Percentiles rank a stretch among this genome's conserved stretches.
These are phyloP conservation scores for Fusarium brachygibbosum DNA, from an alignment of 2,329 filamentous ascomycete species.

Conservation along the genomic window DNA sequence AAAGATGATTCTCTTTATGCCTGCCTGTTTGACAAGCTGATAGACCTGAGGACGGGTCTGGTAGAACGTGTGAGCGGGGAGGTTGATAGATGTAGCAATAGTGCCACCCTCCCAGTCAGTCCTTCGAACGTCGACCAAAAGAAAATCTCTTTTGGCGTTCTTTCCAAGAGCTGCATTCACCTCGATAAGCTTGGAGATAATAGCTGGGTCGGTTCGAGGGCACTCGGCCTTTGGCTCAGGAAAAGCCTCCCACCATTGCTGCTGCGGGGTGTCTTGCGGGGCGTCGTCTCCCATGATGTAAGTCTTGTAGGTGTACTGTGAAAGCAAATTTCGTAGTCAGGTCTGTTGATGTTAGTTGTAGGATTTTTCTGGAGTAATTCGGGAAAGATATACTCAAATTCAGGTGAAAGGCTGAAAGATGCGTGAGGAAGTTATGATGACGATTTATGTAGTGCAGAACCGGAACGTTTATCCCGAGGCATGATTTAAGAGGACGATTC, in stretches of 20 bases:
- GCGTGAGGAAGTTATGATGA: constrained; percentile 12
- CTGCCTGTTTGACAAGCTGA: constrained; percentile 64
- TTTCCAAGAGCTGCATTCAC: constrained; percentile 50
- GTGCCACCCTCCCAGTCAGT: constrained; percentile 71
- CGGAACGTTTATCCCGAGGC: constrained; percentile 28
- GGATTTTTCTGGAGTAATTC: fast-evolving
- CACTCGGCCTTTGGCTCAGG: constrained; percentile 59
- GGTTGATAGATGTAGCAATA: constrained; percentile 69
- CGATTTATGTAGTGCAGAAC: background rate
- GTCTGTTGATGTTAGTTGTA: background rate
- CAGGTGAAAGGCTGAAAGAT: background rate
- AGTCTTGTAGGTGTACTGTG: background rate
- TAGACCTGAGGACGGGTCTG: constrained; percentile 63
- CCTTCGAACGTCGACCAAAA: constrained; percentile 67
- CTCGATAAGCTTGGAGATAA: constrained; percentile 59
- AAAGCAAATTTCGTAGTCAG: too few relatives aligned
- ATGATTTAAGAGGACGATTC: background rate
- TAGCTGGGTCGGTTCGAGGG: constrained; percentile 55
- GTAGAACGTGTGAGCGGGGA: constrained; percentile 68
- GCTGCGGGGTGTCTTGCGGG: constrained; percentile 44
- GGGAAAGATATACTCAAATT: background rate
- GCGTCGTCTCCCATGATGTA: constrained; percentile 43
- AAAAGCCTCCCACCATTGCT: constrained; percentile 58
- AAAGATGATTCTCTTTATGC: constrained; percentile 64
- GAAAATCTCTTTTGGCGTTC: constrained; percentile 53